phyloP scores from a whole-genome alignment of 2,329 filamentous ascomycete species.

The Phialemoniopsis sp. region DNA sequence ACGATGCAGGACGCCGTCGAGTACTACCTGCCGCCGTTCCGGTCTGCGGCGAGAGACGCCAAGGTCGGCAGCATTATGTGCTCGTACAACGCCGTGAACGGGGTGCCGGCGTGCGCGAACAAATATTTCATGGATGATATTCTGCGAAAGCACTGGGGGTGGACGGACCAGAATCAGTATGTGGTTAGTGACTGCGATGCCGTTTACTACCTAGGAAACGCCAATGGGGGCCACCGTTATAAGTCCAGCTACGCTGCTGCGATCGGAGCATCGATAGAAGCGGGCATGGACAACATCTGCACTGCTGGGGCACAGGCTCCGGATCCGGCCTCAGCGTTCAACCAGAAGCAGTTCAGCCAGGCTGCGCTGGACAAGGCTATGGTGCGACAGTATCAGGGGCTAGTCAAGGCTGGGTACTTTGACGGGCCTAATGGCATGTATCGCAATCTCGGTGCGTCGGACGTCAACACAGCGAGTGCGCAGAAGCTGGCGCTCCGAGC shows the following conservation, averaged over 20 bases:
- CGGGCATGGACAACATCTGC: no score
- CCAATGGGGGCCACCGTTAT: slow-evolving; percentile 14
- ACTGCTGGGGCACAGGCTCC: no score
- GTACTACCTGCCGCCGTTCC: slow-evolving; percentile 64
- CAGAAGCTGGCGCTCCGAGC: slow-evolving; percentile 53
- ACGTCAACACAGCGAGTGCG: slow-evolving; percentile 51
- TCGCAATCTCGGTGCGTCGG: slow-evolving; percentile 45
- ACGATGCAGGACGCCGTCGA: slow-evolving; percentile 59
- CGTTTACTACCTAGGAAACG: slow-evolving; percentile 31
- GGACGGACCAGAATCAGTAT: slow-evolving; percentile 56
- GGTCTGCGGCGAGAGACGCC: slow-evolving; percentile 52
- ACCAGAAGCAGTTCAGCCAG: slow-evolving; percentile 34
- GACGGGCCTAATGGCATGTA: slow-evolving; percentile 43
- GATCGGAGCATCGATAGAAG: slow-evolving; percentile 5
- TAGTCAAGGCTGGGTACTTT: slow-evolving; percentile 55
- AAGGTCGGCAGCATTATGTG: slow-evolving; percentile 58
- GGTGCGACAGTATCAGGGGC: slow-evolving; percentile 45
- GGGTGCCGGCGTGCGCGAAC: slow-evolving; percentile 55
- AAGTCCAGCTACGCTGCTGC: slow-evolving; percentile 11
- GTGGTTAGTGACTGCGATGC: slow-evolving; percentile 65
- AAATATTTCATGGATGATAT: slow-evolving; percentile 58
- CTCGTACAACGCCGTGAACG: slow-evolving; percentile 62
- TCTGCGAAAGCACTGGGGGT: slow-evolving; percentile 62
- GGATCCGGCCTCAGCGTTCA: no score
- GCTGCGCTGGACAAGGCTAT: slow-evolving; percentile 43